A percentile compares a stretch with the other conserved stretches of the same genome.
phyloP scores from a whole-genome alignment of 495 filamentous ascomycete genomes.

The Chlorociboria aeruginascens region DNA sequence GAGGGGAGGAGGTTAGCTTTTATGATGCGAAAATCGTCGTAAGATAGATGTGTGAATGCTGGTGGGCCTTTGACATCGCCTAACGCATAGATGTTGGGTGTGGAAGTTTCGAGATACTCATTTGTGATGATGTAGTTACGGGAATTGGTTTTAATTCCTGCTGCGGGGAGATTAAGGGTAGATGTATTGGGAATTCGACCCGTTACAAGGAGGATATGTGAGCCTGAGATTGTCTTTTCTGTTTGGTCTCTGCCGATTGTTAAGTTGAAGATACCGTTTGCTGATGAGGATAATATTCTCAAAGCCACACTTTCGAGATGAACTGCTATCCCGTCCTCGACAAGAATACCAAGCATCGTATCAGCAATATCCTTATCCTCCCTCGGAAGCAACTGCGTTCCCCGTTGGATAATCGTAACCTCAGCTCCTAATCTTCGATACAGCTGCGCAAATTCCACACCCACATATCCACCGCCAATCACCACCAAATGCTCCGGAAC shows the following conservation, averaged over 20 bases:
- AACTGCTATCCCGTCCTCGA: slow-evolving; percentile 29
- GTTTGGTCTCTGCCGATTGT: slow-evolving; percentile 3
- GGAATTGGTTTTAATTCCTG: slow-evolving; percentile 23
- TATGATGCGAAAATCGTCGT: slow-evolving; percentile 43
- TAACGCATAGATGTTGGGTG: slow-evolving; percentile 30
- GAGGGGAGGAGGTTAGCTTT: slow-evolving; percentile 25
- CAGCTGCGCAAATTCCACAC: slow-evolving; percentile 40
- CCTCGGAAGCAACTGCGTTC: slow-evolving; percentile 26
- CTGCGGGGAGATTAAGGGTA: slow-evolving; percentile 21
- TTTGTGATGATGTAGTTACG: slow-evolving; percentile 30
- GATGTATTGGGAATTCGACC: slow-evolving; percentile 37
- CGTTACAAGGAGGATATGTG: slow-evolving; percentile 34
- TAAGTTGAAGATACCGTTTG: slow-evolving; percentile 2
- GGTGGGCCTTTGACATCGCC: slow-evolving; percentile 40
- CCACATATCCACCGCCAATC: slow-evolving; percentile 37
- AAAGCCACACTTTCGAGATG: slow-evolving; percentile 19
- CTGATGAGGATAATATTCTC: neutral
- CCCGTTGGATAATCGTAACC: slow-evolving; percentile 34
- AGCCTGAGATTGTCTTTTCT: slow-evolving; percentile 18
- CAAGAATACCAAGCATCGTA: slow-evolving; percentile 23
- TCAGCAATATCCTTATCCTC: slow-evolving; percentile 33
- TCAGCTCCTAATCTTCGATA: slow-evolving; percentile 32
- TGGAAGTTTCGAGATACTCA: slow-evolving; percentile 28
- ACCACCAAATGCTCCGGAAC: slow-evolving; percentile 37
- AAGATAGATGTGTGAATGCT: slow-evolving; percentile 42